phyloP scores from a whole-genome alignment of 1,284 basidiomycete species.

The Pterula multifida region DNA sequence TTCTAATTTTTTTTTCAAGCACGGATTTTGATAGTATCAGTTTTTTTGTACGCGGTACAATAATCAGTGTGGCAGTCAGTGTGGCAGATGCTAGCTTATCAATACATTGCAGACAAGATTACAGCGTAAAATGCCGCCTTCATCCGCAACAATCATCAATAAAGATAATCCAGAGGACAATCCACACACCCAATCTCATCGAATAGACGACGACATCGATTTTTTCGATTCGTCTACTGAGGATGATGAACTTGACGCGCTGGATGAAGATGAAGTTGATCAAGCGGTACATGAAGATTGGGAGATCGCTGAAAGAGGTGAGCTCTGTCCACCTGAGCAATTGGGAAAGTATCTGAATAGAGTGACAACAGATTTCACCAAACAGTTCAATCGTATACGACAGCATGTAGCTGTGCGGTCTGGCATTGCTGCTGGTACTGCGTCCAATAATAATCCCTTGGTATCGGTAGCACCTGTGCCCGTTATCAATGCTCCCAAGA shows the following conservation, averaged over 20 bases:
- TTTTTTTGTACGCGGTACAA: no score
- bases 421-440: slow-evolving; percentile 45
- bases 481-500: slow-evolving; percentile 58
- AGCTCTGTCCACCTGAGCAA: slow-evolving; percentile 1
- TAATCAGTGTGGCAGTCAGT: no score
- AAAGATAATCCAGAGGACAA: slow-evolving; percentile 26
- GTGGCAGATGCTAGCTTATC: no score
- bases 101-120: not conserved
- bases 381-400: slow-evolving; percentile 86
- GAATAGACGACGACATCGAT: slow-evolving; percentile 36
- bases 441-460: slow-evolving; percentile 35
- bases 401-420: slow-evolving; percentile 73
- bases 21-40: slow-evolving; percentile 21
- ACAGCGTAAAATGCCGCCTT: not conserved
- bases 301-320: slow-evolving; percentile 75
- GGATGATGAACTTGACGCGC: slow-evolving; percentile 25
- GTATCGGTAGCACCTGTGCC: slow-evolving; percentile 51
- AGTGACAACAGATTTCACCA: slow-evolving; percentile 99
- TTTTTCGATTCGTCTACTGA: slow-evolving; percentile 26
- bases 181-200: slow-evolving; percentile 15
- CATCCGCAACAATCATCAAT: slow-evolving; percentile 15
- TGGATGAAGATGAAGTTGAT: slow-evolving; percentile 19
- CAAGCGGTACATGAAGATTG: slow-evolving; percentile 84
- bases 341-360: not conserved
- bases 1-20: slow-evolving; percentile 16